These are phyloP conservation scores for Globisporangium cystogenes DNA, from an alignment of 352 stramenopile species.

Conservation along the genomic window DNA sequence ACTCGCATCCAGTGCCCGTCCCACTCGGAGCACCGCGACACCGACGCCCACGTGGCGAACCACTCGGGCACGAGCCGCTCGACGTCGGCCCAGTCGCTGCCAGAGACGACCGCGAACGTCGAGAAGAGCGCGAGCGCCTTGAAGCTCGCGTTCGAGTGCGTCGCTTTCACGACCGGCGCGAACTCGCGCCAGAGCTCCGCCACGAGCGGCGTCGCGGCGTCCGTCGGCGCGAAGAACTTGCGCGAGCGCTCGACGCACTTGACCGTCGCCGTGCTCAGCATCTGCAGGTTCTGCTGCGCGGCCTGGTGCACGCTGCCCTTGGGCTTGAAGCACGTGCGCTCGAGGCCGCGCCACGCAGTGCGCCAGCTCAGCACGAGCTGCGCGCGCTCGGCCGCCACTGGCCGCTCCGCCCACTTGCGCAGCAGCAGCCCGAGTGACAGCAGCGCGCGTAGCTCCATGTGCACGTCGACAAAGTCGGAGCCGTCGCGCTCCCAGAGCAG, in stretches of 20 bases:
- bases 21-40: conserved; percentile 54
- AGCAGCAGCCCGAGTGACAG: conserved; percentile 38
- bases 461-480: conserved; percentile 35
- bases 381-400: conserved; percentile 5
- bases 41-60: conserved; percentile 46
- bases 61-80: conserved; percentile 40
- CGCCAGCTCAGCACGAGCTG: conserved; percentile 43
- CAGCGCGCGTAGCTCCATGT: conserved; percentile 43
- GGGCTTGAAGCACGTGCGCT: conserved; percentile 45
- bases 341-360: conserved; percentile 29
- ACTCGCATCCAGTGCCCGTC: conserved; percentile 75
- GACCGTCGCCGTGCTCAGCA: conserved; percentile 31
- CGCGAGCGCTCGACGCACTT: conserved; percentile 50
- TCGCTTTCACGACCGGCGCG: conserved; percentile 28
- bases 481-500: conserved; percentile 42
- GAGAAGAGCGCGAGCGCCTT: conserved; percentile 58
- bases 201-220: conserved; percentile 25
- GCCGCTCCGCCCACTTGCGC: conserved; percentile 44
- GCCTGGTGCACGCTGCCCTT: conserved; percentile 28
- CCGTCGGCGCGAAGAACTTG: conserved; percentile 27
- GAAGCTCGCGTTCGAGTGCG: conserved; percentile 50
- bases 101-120: conserved; percentile 28
- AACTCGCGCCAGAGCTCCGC: conserved; percentile 50
- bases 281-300: conserved; percentile 29
- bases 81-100: conserved; percentile 8